Evolutionary conservation across 2,329 filamentous ascomycete species (phyloP).

Genomic region (Trichophyton rubrum): DNA sequence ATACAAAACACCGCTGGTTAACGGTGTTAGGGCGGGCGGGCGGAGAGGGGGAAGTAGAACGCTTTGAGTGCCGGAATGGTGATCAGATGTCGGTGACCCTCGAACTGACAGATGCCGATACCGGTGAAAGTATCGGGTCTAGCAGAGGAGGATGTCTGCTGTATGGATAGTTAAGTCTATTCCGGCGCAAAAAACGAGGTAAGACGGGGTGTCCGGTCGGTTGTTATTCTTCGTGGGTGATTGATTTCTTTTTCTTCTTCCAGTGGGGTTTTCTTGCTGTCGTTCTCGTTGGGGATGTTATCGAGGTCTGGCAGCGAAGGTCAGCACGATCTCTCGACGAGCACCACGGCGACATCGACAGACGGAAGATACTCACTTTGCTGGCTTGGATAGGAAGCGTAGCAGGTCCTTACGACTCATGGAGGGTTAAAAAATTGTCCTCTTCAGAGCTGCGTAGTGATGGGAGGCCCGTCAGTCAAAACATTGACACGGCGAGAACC

Average conservation of each 20-base stretch:
- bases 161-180: constrained; percentile 14
- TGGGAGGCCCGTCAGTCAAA: neutral
- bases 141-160: constrained; percentile 62
- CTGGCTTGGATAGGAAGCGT: constrained; percentile 86
- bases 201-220: neutral
- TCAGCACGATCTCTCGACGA: constrained; percentile 8
- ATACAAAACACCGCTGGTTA: constrained; percentile 39
- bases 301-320: constrained; percentile 43
- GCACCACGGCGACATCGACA: neutral
- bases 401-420: constrained; percentile 88
- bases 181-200: neutral
- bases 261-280: neutral
- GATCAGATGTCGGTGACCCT: constrained; percentile 50
- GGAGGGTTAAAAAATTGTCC: constrained; percentile 40
- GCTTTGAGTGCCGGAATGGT: constrained; percentile 79
- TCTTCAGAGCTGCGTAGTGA: constrained; percentile 15
- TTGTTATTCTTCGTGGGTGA: neutral
- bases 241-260: neutral
- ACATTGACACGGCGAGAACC: constrained; percentile 1
- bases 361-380: constrained; percentile 54
- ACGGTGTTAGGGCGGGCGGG: constrained; percentile 80
- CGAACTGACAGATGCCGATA: constrained; percentile 71
- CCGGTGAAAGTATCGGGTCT: constrained; percentile 70
- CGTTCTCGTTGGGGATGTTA: constrained; percentile 36
- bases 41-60: constrained; percentile 69